Evolutionary conservation across 2,329 filamentous ascomycete genomes (phyloP).

Genomic region (Aspergillus felis): DNA sequence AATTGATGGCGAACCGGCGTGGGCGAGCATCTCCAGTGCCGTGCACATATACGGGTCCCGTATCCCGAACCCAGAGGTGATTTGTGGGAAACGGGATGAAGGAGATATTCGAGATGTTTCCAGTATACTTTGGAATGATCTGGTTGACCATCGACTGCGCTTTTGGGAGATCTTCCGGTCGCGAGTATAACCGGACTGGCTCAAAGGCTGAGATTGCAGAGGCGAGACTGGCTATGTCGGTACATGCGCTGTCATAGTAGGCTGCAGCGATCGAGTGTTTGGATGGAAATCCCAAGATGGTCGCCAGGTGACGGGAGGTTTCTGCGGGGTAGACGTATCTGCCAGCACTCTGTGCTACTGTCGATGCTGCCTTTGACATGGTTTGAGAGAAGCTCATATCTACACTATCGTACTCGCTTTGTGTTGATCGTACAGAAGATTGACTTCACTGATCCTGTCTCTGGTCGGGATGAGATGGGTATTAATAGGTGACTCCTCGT

Average conservation of each 20-base stretch:
- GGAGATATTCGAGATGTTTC: constrained; percentile 6
- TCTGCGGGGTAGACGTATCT: constrained; percentile 18
- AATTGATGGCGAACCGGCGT: constrained; percentile 12
- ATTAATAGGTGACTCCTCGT: neutral
- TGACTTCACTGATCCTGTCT: no score
- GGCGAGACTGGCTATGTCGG: constrained; percentile 25
- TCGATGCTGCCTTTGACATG: neutral
- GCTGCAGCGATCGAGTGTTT: constrained; percentile 17
- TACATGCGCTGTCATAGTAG: constrained; percentile 17
- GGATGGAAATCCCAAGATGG: constrained; percentile 26
- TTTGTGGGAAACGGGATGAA: constrained; percentile 16
- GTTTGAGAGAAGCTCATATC: neutral
- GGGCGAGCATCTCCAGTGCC: constrained; percentile 3
- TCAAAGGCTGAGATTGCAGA: constrained; percentile 28
- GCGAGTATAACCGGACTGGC: constrained; percentile 27
- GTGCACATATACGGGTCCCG: constrained; percentile 15
- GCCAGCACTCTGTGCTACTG: no score
- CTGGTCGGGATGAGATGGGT: no score
- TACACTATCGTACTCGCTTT: no score
- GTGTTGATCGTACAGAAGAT: no score
- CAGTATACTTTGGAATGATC: constrained; percentile 3
- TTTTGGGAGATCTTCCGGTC: constrained; percentile 20
- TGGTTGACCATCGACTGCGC: constrained; percentile 8
- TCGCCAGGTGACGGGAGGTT: constrained; percentile 22
- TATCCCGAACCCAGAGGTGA: constrained; percentile 19